These are phyloP conservation scores for Globisporangium okanoganense DNA, from an alignment of 352 stramenopile species.

Conservation along the genomic window DNA sequence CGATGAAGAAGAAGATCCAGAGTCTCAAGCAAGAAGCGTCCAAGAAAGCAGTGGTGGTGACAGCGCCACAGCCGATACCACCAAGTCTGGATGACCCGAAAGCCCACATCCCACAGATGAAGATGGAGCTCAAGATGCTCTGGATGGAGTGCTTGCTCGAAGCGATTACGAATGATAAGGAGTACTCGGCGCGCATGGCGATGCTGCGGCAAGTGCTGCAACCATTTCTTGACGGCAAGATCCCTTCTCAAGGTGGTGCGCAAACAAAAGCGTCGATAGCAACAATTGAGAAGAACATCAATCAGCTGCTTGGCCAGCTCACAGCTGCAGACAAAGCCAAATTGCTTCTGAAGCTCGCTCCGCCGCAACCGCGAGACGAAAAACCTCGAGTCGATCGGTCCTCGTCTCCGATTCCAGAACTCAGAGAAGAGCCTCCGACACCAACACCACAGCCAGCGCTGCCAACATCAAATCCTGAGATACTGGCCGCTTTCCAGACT, in stretches of 20 bases:
- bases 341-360: slow-evolving; percentile 24
- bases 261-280: slow-evolving; percentile 11
- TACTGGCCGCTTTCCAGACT: slow-evolving; percentile 34
- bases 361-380: slow-evolving; percentile 1
- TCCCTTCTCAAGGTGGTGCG: slow-evolving; percentile 1
- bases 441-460: neutral
- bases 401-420: slow-evolving; percentile 32
- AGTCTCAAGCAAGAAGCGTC: slow-evolving; percentile 15
- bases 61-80: neutral
- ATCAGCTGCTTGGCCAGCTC: slow-evolving; percentile 24
- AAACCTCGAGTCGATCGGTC: slow-evolving; percentile 20
- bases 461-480: slow-evolving; percentile 10
- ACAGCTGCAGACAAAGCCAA: slow-evolving; percentile 21
- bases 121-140: slow-evolving; percentile 50
- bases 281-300: slow-evolving; percentile 26
- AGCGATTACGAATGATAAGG: slow-evolving; percentile 32
- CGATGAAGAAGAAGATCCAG: slow-evolving; percentile 28
- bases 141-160: slow-evolving; percentile 57
- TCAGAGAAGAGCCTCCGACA: slow-evolving; percentile 10
- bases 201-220: slow-evolving; percentile 46
- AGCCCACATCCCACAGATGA: slow-evolving; percentile 29
- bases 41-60: slow-evolving; percentile 3
- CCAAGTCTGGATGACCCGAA: slow-evolving; percentile 34
- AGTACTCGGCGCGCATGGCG: slow-evolving; percentile 36
- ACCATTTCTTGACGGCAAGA: slow-evolving; percentile 44